Base-by-base conservation (phyloP, 148 eudicot species). In the Cornus kousa region DNA sequence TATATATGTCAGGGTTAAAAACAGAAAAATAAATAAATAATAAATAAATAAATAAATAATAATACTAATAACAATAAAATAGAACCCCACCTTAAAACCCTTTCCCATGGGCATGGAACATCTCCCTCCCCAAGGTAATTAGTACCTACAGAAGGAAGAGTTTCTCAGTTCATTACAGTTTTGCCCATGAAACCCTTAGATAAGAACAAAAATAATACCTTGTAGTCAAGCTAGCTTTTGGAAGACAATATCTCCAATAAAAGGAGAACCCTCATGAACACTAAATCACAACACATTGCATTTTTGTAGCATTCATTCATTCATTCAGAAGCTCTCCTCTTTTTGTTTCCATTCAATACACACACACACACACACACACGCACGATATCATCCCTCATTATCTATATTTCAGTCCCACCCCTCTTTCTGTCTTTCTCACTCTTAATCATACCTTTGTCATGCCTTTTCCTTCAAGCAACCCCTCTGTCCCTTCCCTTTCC, bases 391-490 rank as follows among this genome's bases (percentile, higher is more conserved):
- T 1, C 66, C 24, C 66, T 62, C 66, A n/a, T n/a, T n/a, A 62
- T 43, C 33, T n/a, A 3, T 12, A 37, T 17, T 19, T 33, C 32
- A 11, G 32, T 43, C 48, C 9, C 8, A 43, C 50, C 35, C 53
- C 24, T 22, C 23, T 64, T 11, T 72, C 1, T 43, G 0, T 43
- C 8, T 68, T 66, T 64, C 46, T 69, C 75, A 69, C 73, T 32
- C 73, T 55, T 75, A 81, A 80, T 82, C 71, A 88, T 86, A 76
- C 8, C 59, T 70, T 72, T 71, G 8, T 20, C 50, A 31, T 87
- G 87, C 85, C 93, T 92, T 94, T 94, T 88, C 77, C 87, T 86
- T 85, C 87, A 91, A 93, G 93, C 88, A 90, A 88, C 80, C 81
- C 82, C 86, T 82, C 84, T 81, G 46, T 71, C 77, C 77, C 71